phyloP scores from a whole-genome alignment of 106 monocot species.

The Apostasia shenzhenica region DNA sequence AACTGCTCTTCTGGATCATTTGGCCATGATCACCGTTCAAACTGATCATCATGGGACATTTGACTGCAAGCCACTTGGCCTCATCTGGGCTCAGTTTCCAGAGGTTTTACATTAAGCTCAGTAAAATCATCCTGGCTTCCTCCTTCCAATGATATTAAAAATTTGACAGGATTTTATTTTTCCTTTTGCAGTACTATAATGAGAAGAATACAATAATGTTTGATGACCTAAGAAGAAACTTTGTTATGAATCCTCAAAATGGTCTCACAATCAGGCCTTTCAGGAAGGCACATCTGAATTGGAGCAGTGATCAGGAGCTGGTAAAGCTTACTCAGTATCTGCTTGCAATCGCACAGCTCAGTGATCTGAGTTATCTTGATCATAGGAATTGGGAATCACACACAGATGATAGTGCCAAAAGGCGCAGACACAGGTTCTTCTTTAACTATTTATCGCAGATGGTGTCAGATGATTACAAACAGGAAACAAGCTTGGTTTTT shows the following conservation, averaged over 20 bases:
- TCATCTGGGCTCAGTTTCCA: slow-evolving; percentile 89
- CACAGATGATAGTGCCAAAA: slow-evolving; percentile 49
- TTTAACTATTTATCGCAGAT: neutral
- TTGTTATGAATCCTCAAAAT: slow-evolving; percentile 99
- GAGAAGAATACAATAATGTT: slow-evolving; percentile 91
- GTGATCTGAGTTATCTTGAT: slow-evolving; percentile 69
- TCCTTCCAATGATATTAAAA: too few relatives aligned
- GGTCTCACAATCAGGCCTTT: slow-evolving; percentile 89
- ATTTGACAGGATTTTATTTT: neutral
- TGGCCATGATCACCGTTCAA: slow-evolving; percentile 97
- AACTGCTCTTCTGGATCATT: slow-evolving; percentile 81
- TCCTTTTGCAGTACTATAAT: slow-evolving; percentile 67
- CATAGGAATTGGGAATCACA: slow-evolving; percentile 77
- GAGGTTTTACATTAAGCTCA: slow-evolving; percentile 33
- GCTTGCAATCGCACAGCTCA: slow-evolving; percentile 76
- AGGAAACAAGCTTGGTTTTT: too few relatives aligned
- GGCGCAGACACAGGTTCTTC: slow-evolving; percentile 57
- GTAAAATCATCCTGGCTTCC: too few relatives aligned
- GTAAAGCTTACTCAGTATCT: slow-evolving; percentile 79
- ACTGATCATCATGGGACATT: slow-evolving; percentile 74
- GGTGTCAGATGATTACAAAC: too few relatives aligned
- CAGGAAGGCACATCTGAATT: slow-evolving; percentile 73
- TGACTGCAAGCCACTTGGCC: slow-evolving; percentile 94
- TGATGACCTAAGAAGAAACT: slow-evolving; percentile 92
- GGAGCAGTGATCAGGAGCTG: slow-evolving; percentile 73